phyloP scores from a whole-genome alignment of 768 basidiomycete species.

The Podaxis sp. region DNA sequence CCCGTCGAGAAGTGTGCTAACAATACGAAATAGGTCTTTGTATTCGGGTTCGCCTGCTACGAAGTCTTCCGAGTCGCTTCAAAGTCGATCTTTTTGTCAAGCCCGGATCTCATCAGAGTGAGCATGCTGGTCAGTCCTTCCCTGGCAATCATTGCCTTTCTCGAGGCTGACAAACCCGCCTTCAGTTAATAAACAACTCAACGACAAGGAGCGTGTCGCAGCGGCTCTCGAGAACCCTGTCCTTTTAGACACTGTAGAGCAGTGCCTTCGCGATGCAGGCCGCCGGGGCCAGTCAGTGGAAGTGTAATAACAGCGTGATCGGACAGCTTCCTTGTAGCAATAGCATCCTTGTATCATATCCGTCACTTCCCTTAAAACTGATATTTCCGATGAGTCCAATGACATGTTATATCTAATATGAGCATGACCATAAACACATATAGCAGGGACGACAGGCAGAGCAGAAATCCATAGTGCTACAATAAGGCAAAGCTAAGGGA shows the following conservation, averaged over 20 bases:
- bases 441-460: neutral
- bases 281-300: slow-evolving; percentile 24
- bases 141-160: neutral
- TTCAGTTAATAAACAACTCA: slow-evolving; percentile 95
- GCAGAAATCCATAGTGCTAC: slow-evolving; percentile 13
- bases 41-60: slow-evolving; percentile 87
- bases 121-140: slow-evolving; percentile 66
- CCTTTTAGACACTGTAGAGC: slow-evolving; percentile 84
- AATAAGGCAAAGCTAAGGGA: neutral
- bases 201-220: slow-evolving; percentile 98
- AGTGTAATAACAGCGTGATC: neutral
- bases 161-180: neutral
- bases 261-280: slow-evolving; percentile 40
- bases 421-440: neutral
- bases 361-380: neutral
- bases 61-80: slow-evolving; percentile 89
- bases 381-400: neutral
- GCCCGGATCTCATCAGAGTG: slow-evolving; percentile 95
- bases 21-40: slow-evolving; percentile 64
- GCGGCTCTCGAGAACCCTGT: slow-evolving; percentile 93
- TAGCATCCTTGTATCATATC: neutral
- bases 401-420: neutral
- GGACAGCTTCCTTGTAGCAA: neutral
- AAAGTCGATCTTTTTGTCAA: slow-evolving; percentile 93
- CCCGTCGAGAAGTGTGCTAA: neutral